Percentiles rank a stretch among this genome's conserved stretches.
Evolutionary conservation across 371 early-diverging fungal species (phyloP).

Genomic region (Phascolomyces articulosus): DNA sequence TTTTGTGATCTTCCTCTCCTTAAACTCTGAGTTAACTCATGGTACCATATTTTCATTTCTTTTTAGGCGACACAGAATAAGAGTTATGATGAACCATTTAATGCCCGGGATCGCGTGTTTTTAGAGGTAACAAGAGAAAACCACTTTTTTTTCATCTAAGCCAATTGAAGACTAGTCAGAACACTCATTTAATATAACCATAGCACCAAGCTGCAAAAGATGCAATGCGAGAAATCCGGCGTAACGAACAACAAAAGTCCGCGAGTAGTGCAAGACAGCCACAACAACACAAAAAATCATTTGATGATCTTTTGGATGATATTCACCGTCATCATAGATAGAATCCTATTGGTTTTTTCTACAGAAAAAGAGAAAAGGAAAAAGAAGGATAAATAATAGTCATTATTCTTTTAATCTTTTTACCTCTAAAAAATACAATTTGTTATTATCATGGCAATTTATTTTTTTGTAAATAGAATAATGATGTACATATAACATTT

Average conservation of each 20-base stretch:
- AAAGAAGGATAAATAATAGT: no score
- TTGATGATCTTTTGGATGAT: slow-evolving; percentile 10
- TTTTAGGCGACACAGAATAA: no score
- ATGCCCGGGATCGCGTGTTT: neutral
- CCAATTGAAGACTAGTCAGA: neutral
- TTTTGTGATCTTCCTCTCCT: no score
- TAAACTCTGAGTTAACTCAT: no score
- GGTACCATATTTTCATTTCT: no score
- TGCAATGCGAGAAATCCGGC: slow-evolving; percentile 4
- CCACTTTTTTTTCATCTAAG: neutral
- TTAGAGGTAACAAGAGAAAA: neutral
- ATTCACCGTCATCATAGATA: neutral
- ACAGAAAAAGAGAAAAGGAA: neutral
- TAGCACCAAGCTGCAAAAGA: slow-evolving; percentile 10
- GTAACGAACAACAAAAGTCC: slow-evolving; percentile 1
- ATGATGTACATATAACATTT: no score
- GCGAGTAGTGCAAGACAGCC: neutral
- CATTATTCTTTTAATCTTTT: no score
- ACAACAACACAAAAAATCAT: neutral
- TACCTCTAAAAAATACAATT: no score
- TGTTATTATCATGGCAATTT: no score
- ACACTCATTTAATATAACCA: neutral
- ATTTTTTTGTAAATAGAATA: no score
- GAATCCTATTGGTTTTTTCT: neutral
- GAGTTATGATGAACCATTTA: neutral